Conservation (phyloP, 495 filamentous ascomycete genomes). For the Penicillium arizonense region DNA sequence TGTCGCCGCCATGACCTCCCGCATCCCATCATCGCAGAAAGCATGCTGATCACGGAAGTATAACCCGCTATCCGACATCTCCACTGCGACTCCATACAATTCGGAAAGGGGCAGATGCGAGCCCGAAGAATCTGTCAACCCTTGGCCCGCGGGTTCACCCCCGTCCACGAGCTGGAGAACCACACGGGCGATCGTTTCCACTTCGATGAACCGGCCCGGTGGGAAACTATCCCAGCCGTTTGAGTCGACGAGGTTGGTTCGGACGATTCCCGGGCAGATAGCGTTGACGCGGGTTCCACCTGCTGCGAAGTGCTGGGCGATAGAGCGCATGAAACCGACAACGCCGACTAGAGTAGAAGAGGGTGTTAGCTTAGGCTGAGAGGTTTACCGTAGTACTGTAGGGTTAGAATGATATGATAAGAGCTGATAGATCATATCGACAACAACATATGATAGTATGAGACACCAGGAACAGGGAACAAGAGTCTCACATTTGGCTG, state of each 20-base stretch:
- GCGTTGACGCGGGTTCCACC: conserved; percentile 20
- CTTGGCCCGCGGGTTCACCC: conserved; percentile 13
- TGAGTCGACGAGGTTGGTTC: conserved; percentile 17
- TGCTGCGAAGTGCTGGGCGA: conserved; percentile 10
- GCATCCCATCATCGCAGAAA: conserved; percentile 23
- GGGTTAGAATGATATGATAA: no score
- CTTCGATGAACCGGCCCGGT: conserved; percentile 9
- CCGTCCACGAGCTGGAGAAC: conserved; percentile 17
- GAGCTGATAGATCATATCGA: neutral
- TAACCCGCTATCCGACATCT: conserved; percentile 17
- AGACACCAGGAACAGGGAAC: neutral
- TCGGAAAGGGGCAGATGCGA: conserved; percentile 4
- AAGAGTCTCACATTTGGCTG: conserved; percentile 14
- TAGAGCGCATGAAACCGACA: conserved; percentile 23
- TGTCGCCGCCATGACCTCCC: conserved; percentile 22
- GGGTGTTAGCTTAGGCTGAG: neutral
- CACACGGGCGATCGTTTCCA: conserved; percentile 6
- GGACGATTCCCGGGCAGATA: conserved; percentile 19
- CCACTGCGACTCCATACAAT: conserved; percentile 17
- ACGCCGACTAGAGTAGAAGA: conserved; percentile 7
- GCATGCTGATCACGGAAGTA: conserved; percentile 21
- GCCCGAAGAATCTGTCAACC: conserved; percentile 10
- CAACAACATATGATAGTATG: neutral
- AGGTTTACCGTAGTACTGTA: neutral
- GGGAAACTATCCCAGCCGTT: conserved; percentile 15